Conservation (phyloP, 805 yeast species). For the Jamesozyma jinghongensis region DNA sequence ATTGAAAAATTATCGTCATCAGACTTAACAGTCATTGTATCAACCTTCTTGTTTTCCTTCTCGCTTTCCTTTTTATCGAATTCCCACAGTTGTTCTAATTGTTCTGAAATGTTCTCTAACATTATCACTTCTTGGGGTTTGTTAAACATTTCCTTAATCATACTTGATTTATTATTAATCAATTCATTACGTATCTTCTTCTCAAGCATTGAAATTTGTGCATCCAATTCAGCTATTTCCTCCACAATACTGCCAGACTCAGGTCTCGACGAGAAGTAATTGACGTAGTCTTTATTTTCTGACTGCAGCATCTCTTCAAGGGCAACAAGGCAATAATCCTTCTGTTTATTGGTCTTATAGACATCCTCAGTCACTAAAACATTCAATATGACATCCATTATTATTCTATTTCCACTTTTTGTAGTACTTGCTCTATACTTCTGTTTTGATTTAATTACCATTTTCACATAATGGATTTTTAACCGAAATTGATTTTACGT, state of each 20-base stretch:
- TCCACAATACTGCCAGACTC: conserved; percentile 37
- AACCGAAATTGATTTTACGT: too few relatives aligned
- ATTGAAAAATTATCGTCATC: neutral
- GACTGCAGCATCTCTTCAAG: conserved; percentile 38
- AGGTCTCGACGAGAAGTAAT: conserved; percentile 36
- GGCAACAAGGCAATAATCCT: conserved; percentile 27
- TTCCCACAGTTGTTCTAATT: conserved; percentile 26
- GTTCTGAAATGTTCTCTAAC: conserved; percentile 12
- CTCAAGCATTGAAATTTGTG: conserved; percentile 42
- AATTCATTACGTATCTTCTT: conserved; percentile 35
- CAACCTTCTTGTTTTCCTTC: neutral
- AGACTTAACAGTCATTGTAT: neutral
- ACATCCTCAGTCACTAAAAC: conserved; percentile 1
- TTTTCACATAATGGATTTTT: too few relatives aligned
- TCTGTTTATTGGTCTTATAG: neutral
- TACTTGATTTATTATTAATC: conserved; percentile 26
- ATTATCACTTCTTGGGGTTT: conserved; percentile 10
- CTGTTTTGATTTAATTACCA: too few relatives aligned
- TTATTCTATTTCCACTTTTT: neutral
- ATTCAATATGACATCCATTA: conserved; percentile 4
- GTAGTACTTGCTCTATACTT: too few relatives aligned
- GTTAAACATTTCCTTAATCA: conserved; percentile 39
- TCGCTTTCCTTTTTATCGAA: conserved; percentile 14
- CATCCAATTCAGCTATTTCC: conserved; percentile 67
- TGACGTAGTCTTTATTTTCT: conserved; percentile 38